phyloP scores from a whole-genome alignment of 352 stramenopile genomes.

The Pythium guiyangense region DNA sequence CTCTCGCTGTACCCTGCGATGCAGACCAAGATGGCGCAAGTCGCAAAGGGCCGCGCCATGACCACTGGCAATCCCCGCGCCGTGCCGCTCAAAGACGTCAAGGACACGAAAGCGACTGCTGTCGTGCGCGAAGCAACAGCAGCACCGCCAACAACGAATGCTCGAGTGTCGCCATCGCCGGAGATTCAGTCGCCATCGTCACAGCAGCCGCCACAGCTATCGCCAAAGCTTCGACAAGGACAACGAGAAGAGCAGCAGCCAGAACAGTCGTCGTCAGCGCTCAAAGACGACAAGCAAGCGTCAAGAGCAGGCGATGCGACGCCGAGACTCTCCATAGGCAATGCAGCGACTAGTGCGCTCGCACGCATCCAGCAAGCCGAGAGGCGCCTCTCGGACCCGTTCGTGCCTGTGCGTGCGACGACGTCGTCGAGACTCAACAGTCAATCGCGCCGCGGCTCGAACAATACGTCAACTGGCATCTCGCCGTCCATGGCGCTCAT shows the following conservation, averaged over 20 bases:
- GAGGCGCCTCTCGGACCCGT: conserved; percentile 20
- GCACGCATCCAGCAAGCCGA: conserved; percentile 18
- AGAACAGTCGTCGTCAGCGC: neutral
- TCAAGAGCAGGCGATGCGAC: neutral
- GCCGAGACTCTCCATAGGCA: conserved; percentile 10
- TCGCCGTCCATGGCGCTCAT: conserved; percentile 34
- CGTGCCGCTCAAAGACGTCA: conserved; percentile 10
- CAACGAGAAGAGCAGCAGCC: neutral
- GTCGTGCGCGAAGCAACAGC: neutral
- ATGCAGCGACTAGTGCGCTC: conserved; percentile 2
- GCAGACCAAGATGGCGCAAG: conserved; percentile 50
- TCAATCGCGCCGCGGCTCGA: conserved; percentile 24
- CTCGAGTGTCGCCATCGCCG: neutral
- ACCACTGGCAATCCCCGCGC: conserved; percentile 8
- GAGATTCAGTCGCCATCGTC: neutral
- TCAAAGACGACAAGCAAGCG: neutral
- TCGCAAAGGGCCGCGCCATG: conserved; percentile 27
- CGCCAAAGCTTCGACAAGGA: neutral
- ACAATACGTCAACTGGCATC: conserved; percentile 11
- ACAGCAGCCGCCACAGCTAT: neutral
- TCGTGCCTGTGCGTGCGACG: conserved; percentile 20
- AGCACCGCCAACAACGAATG: neutral
- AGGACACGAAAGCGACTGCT: conserved; percentile 17
- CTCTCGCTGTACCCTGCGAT: conserved; percentile 70
- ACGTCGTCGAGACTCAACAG: conserved; percentile 34